These are phyloP conservation scores for Uncinocarpus reesii DNA, from an alignment of 2,329 filamentous ascomycete genomes.

Conservation along the genomic window DNA sequence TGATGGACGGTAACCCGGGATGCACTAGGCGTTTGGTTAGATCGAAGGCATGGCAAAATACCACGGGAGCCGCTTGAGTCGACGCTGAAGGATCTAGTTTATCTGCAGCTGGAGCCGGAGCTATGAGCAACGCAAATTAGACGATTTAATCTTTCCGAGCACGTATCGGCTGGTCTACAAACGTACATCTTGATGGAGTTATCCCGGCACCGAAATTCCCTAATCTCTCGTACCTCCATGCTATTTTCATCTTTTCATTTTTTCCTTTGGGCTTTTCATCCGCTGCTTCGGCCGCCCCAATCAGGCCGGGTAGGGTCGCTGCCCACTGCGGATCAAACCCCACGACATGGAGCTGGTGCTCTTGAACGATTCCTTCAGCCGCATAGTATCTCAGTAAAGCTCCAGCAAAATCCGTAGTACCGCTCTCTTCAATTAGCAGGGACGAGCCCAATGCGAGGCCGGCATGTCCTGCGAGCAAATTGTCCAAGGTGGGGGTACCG, in stretches of 20 bases:
- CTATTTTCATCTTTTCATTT: slow-evolving; percentile 91
- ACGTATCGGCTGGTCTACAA: not conserved
- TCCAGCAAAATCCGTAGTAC: slow-evolving; percentile 88
- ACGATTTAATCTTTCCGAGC: not conserved
- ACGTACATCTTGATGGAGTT: slow-evolving; percentile 51
- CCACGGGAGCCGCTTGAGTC: slow-evolving; percentile 21
- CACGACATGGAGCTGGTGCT: slow-evolving; percentile 76
- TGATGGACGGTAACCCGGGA: slow-evolving; percentile 43
- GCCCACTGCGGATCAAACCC: slow-evolving; percentile 72
- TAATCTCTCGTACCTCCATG: slow-evolving; percentile 87
- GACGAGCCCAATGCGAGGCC: slow-evolving; percentile 74
- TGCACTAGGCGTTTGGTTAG: slow-evolving; percentile 55
- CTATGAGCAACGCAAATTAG: slow-evolving; percentile 18
- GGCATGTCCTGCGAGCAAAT: slow-evolving; percentile 72
- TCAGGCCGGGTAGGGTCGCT: slow-evolving; percentile 68
- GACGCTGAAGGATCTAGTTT: slow-evolving; percentile 34
- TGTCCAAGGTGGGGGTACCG: slow-evolving; percentile 75
- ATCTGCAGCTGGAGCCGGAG: slow-evolving; percentile 23
- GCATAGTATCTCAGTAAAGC: slow-evolving; percentile 79
- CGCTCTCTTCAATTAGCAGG: slow-evolving; percentile 73
- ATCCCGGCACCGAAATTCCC: slow-evolving; percentile 55
- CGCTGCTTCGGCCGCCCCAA: slow-evolving; percentile 40
- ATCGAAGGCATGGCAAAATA: slow-evolving; percentile 66
- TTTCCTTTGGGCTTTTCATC: slow-evolving; percentile 36
- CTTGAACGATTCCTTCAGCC: slow-evolving; percentile 84